A percentile compares a stretch with the other conserved stretches of the same genome.
These are phyloP conservation scores for Amaranthus palmeri DNA, from an alignment of 148 eudicot genomes.

Conservation along the genomic window DNA sequence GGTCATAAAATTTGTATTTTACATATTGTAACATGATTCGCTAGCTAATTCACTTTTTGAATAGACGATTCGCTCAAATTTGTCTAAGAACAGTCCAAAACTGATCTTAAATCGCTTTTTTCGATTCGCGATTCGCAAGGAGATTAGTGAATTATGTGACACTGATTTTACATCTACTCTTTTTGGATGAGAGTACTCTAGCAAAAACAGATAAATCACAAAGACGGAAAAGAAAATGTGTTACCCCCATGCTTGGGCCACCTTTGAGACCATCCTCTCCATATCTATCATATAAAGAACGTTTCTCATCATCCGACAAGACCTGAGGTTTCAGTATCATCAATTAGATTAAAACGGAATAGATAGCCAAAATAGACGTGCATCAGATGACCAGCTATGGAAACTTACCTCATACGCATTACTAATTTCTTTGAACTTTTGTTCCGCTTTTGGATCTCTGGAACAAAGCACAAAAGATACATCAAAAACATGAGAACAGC, in stretches of 20 bases:
- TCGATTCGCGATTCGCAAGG: too few relatives aligned
- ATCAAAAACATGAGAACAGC: not conserved
- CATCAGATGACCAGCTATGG: slow-evolving; percentile 14
- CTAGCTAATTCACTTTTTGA: too few relatives aligned
- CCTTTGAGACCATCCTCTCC: slow-evolving; percentile 98
- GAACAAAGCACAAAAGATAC: slow-evolving; percentile 10
- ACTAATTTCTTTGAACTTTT: slow-evolving; percentile 87
- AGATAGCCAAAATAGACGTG: not conserved
- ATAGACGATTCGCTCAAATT: too few relatives aligned
- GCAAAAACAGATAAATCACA: not conserved
- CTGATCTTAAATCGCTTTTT: too few relatives aligned
- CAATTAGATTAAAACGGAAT: not conserved
- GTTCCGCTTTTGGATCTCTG: slow-evolving; percentile 97
- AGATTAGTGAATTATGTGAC: too few relatives aligned
- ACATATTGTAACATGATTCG: too few relatives aligned
- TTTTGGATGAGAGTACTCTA: not conserved
- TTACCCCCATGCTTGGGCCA: slow-evolving; percentile 57
- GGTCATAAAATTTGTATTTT: too few relatives aligned
- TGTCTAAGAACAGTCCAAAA: too few relatives aligned
- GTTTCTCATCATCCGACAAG: slow-evolving; percentile 95
- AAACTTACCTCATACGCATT: slow-evolving; percentile 85
- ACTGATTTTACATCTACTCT: too few relatives aligned
- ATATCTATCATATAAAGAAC: slow-evolving; percentile 84
- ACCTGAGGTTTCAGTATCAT: slow-evolving; percentile 42
- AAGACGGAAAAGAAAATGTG: not conserved